Conservation (phyloP, 257 asterid species). For the Solanum gracilifrons region DNA sequence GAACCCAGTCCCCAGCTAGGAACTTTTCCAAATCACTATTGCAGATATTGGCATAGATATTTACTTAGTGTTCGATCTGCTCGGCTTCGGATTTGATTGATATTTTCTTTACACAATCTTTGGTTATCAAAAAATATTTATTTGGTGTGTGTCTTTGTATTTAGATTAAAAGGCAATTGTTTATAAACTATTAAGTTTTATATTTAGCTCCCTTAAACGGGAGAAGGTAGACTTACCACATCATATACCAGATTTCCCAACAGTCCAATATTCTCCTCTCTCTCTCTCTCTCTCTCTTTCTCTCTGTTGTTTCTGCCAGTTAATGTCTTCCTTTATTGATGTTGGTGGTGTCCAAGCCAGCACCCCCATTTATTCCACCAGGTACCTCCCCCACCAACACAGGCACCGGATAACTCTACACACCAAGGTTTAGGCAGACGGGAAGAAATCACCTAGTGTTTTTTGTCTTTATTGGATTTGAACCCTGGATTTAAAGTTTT, state of each 20-base stretch:
- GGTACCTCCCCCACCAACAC: not conserved
- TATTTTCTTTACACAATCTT: not conserved
- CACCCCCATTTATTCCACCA: not conserved
- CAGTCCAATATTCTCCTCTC: not conserved
- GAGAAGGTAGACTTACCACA: not conserved
- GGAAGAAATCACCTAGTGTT: not conserved
- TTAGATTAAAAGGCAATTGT: not conserved
- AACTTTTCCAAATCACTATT: not conserved
- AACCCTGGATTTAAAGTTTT: not conserved
- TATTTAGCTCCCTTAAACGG: not conserved
- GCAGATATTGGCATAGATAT: not conserved
- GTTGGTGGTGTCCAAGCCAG: not conserved
- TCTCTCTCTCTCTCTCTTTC: not conserved
- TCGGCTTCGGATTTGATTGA: not conserved
- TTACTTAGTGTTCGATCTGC: not conserved
- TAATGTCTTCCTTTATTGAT: not conserved
- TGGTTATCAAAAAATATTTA: not conserved
- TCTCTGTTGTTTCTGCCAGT: not conserved
- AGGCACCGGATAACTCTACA: not conserved
- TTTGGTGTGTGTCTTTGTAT: not conserved
- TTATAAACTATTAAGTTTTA: not conserved
- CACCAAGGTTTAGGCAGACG: not conserved
- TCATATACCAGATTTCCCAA: not conserved
- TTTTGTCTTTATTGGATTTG: not conserved
- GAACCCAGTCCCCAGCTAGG: not conserved